Percentiles rank a stretch among this genome's conserved stretches.
Evolutionary conservation across 2,329 filamentous ascomycete genomes (phyloP).

Genomic region (Fusarium irregulare): DNA sequence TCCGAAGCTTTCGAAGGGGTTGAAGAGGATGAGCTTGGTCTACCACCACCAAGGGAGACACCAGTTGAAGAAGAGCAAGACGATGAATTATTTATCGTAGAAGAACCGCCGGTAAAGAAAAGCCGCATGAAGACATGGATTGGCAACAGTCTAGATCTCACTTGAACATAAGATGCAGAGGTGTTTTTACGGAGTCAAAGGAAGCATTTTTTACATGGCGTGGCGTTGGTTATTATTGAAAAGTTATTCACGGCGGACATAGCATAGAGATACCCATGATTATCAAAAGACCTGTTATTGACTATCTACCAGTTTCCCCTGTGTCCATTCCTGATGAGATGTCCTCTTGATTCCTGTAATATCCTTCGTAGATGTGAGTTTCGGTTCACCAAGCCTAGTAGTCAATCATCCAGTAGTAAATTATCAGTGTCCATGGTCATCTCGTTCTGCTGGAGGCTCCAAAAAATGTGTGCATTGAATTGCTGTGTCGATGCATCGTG

Average conservation of each 20-base stretch:
- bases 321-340: neutral
- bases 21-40: constrained; percentile 8
- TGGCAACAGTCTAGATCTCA: constrained; percentile 5
- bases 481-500: too few relatives aligned
- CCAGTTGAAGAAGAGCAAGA: constrained; percentile 11
- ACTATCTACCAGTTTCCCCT: neutral
- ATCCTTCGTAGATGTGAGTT: too few relatives aligned
- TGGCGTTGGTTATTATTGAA: constrained; percentile 14
- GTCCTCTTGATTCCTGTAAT: too few relatives aligned
- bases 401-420: too few relatives aligned
- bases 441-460: too few relatives aligned
- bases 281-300: constrained; percentile 9
- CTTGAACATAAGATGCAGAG: constrained; percentile 4
- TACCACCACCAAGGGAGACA: neutral
- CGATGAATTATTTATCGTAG: constrained; percentile 49
- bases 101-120: constrained; percentile 39
- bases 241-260: constrained; percentile 22
- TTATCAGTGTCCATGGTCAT: too few relatives aligned
- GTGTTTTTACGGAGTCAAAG: constrained; percentile 1
- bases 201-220: neutral
- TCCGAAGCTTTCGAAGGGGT: constrained; percentile 47
- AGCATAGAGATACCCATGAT: constrained; percentile 41
- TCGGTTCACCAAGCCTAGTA: too few relatives aligned
- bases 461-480: too few relatives aligned
- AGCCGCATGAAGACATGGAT: constrained; percentile 3